Evolutionary conservation across 139 green algal genomes (phyloP), one percentile per base, ranked within the genome.

Genomic region (Chlorella sorokiniana): DNA sequence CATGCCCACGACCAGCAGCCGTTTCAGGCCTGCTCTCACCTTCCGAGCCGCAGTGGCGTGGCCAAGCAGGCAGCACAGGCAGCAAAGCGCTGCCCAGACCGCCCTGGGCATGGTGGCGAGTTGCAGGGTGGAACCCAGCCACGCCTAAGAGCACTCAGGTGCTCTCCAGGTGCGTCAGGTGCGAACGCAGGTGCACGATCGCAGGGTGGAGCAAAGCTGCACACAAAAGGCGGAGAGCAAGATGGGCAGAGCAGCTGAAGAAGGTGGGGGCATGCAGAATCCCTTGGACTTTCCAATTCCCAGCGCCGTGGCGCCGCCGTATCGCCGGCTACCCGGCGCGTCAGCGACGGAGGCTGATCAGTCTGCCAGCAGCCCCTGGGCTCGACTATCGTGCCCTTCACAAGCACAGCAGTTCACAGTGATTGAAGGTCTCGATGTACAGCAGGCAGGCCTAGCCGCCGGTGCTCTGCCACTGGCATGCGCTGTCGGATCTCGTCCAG

Each of bases 391-490:
- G 14, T 56, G 48, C 48, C 16, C 16, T 56, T 56, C 16, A 56
- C 48, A 56, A 16, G 48, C 48, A 56, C 48, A 11, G n/a, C n/a
- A n/a, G 48, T 16, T 59, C 48, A 59, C 14, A 59, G 48, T 59
- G 16, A 11, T 59, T 59, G 14, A 59, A 59, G 48, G 16, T 35
- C 3, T 25, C 16, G 59, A 33, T 67, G 71, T 40, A 81, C 40
- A 8, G 59, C 76, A 0, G 78, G 42, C 44, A 67, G 67, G 18
- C 78, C 71, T 5, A 52, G 25, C 31, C 7, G 18, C 5, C 86
- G 69, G 31, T 90, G 86, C 44, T 74, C 29, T 23, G 27, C 63
- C 3, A 90, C 71, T 5, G 86, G 86, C 86, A 90, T 89, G 29
- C 83, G 63, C 14, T 51, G 11, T 2, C 83, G 67, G 0, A 88